Evolutionary conservation across 164 flowering plant genomes (phyloP), one percentile per base, ranked within the genome.

Genomic region (Paratinospora sagittata): DNA sequence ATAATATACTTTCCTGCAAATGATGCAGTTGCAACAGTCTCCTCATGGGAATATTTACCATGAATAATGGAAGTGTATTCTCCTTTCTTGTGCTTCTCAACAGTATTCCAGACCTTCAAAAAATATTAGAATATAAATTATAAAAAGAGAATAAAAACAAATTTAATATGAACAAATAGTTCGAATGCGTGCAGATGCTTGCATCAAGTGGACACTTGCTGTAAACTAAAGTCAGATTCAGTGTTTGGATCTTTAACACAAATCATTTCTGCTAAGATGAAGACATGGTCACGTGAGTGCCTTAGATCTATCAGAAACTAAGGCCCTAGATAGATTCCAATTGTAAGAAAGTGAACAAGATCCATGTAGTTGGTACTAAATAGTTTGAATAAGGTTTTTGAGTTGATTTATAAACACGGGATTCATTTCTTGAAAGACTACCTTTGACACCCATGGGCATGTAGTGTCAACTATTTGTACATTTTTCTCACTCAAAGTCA

Each of bases 401-500:
- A 52, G 58, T 19, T 39, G 0, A 39, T 52, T 21, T 16, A 16
- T 16, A 16, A 41, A 17, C 39, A 55, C 2, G 17, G 63, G 52
- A 63, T 60, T 61, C 63, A 37, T 69, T 68, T 43, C 63, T 33
- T 19, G 30, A 71, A 63, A 74, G 14, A 23, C 24, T 85, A 94
- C 98, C 97, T 95, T 95, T 17, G 93, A 80, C 14, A 95, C 98
- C 98, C 98, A 95, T 65, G 97, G 97, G 81, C 98, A 95, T 67
- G 98, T 94, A 72, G 98, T 94, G 70, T 94, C 98, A 60, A 95
- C 98, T 79, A 95, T 92, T 78, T 95, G 98, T 23, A 95, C 97
- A 43, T 85, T 87, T 77, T 86, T 92, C 63, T 88, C 80, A 69
- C 82, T 88, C 83, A 95, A 79, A 41, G 78, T 66, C 83, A 85